Percentiles rank a stretch among this genome's conserved stretches.
Evolutionary conservation across 805 yeast species (phyloP).

Genomic region (Kuraishia hungarica): DNA sequence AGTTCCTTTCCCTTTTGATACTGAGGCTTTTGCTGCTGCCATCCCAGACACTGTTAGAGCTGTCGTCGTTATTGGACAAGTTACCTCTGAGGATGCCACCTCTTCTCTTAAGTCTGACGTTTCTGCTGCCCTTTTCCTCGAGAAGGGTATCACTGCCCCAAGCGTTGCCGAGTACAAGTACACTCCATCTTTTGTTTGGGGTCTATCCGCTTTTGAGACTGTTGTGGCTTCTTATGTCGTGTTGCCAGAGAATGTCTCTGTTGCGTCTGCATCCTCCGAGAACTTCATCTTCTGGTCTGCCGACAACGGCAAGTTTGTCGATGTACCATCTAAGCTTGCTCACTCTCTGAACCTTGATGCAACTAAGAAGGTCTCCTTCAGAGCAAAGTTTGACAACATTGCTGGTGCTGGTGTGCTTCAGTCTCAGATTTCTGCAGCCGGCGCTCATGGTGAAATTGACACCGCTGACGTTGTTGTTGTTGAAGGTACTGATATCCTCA

Average conservation of each 20-base stretch:
- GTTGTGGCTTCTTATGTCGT: slow-evolving; percentile 34
- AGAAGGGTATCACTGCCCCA: slow-evolving; percentile 29
- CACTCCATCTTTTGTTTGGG: slow-evolving; percentile 46
- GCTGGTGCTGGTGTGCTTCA: slow-evolving; percentile 70
- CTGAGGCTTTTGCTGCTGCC: slow-evolving; percentile 44
- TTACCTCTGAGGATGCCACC: slow-evolving; percentile 23
- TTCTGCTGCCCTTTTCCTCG: slow-evolving; percentile 57
- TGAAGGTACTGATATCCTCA: slow-evolving; percentile 48
- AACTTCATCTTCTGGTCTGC: slow-evolving; percentile 56
- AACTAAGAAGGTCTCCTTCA: slow-evolving; percentile 39
- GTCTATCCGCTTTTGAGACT: slow-evolving; percentile 42
- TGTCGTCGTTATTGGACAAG: slow-evolving; percentile 63
- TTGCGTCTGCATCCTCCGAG: slow-evolving; percentile 34
- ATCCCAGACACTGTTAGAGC: slow-evolving; percentile 52
- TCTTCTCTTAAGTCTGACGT: slow-evolving; percentile 61
- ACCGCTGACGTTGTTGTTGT: slow-evolving; percentile 58
- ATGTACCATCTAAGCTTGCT: slow-evolving; percentile 56
- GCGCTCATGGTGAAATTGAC: slow-evolving; percentile 31
- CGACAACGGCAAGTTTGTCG: slow-evolving; percentile 49
- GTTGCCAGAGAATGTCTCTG: slow-evolving; percentile 15
- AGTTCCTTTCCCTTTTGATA: slow-evolving; percentile 74
- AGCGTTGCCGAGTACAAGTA: slow-evolving; percentile 44
- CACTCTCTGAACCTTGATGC: slow-evolving; percentile 62
- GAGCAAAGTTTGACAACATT: slow-evolving; percentile 65
- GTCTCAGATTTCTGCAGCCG: slow-evolving; percentile 43